Evolutionary conservation across 1,139 yeast species (phyloP).

Genomic region (Yamadazyma kanchanaburiensis): DNA sequence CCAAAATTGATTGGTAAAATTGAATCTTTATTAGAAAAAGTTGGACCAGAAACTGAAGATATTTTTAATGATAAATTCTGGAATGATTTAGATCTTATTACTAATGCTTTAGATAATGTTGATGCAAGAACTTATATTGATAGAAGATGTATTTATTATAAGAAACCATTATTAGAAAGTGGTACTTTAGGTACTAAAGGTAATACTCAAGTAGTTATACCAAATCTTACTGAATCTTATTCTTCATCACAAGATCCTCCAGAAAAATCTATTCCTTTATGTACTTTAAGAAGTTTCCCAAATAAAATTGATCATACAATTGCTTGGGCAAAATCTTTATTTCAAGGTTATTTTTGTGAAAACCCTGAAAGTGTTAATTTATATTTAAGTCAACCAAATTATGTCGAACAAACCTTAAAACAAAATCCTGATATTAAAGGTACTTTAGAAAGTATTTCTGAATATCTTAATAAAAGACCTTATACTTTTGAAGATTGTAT

Average conservation of each 20-base stretch:
- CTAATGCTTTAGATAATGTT: slow-evolving; percentile 94
- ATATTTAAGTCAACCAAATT: slow-evolving; percentile 88
- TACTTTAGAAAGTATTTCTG: slow-evolving; percentile 72
- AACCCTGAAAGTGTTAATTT: slow-evolving; percentile 90
- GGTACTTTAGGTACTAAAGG: slow-evolving; percentile 99
- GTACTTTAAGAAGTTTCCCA: slow-evolving; percentile 96
- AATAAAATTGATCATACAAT: slow-evolving; percentile 97
- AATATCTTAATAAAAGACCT: slow-evolving; percentile 77
- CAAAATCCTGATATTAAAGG: slow-evolving; percentile 91
- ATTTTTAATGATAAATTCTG: slow-evolving; percentile 87
- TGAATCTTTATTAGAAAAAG: slow-evolving; percentile 76
- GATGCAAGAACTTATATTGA: slow-evolving; percentile 98
- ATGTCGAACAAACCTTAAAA: slow-evolving; percentile 84
- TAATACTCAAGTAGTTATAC: slow-evolving; percentile 94
- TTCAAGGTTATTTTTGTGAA: slow-evolving; percentile 90
- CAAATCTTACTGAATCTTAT: slow-evolving; percentile 89
- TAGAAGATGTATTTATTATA: slow-evolving; percentile 91
- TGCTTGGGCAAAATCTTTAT: slow-evolving; percentile 97
- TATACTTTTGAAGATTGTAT: slow-evolving; percentile 90
- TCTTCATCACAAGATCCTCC: slow-evolving; percentile 98
- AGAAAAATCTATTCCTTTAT: slow-evolving; percentile 92
- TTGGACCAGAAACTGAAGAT: slow-evolving; percentile 88
- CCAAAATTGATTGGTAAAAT: slow-evolving; percentile 79
- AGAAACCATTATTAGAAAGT: slow-evolving; percentile 87
- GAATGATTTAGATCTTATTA: slow-evolving; percentile 78